Conservation (phyloP, 2,329 filamentous ascomycete species). For the Harringtonia aguacate region DNA sequence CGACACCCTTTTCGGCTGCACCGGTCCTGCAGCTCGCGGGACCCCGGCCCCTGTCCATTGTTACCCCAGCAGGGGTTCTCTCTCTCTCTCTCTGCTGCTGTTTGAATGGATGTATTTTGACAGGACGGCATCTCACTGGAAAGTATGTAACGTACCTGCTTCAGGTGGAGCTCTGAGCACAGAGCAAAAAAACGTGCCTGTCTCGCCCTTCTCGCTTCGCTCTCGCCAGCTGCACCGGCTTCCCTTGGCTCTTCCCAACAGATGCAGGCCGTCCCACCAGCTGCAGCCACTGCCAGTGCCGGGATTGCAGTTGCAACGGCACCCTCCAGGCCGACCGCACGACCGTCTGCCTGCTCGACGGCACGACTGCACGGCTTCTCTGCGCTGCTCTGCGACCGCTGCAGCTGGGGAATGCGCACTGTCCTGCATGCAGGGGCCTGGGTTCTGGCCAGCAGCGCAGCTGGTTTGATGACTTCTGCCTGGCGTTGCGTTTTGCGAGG, state of each 20-base stretch:
- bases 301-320: neutral
- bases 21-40: constrained; percentile 4
- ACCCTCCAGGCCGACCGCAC: no score
- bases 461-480: no score
- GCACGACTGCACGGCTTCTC: neutral
- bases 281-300: neutral
- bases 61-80: neutral
- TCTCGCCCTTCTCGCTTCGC: neutral
- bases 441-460: no score
- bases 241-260: neutral
- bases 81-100: neutral
- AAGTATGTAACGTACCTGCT: no score
- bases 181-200: no score
- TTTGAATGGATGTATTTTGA: neutral
- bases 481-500: no score
- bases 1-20: constrained; percentile 11
- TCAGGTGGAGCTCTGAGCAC: no score
- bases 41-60: neutral
- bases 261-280: neutral
- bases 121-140: neutral
- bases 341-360: no score
- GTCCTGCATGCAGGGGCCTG: no score
- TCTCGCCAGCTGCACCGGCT: no score
- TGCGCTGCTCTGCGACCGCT: no score
- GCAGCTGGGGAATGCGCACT: no score